Evolutionary conservation across 306 rosid species (phyloP).

Genomic region (Cucurbita pepo): DNA sequence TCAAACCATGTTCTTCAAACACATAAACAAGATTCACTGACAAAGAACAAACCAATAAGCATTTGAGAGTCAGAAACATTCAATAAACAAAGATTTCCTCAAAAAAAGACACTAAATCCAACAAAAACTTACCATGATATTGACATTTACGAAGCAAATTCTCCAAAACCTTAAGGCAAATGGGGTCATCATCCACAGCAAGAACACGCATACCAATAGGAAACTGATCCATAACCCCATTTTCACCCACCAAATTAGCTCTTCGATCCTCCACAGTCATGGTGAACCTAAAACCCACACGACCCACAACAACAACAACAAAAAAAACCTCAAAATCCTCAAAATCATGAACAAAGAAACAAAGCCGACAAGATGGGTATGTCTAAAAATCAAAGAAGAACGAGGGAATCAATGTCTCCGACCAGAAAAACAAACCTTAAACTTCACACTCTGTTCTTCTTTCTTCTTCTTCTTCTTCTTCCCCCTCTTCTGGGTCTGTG

Average conservation of each 20-base stretch:
- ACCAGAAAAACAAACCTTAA: not conserved
- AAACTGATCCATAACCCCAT: slow-evolving; percentile 25
- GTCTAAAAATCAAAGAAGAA: not conserved
- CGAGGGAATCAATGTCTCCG: not conserved
- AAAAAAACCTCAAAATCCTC: not conserved
- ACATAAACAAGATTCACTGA: not conserved
- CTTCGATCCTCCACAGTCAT: slow-evolving; percentile 44
- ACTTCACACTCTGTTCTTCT: not conserved
- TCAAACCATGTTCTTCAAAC: not conserved
- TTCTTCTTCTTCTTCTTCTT: not conserved
- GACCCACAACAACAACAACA: slow-evolving; percentile 12
- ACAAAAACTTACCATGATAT: slow-evolving; percentile 42
- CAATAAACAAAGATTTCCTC: too few relatives aligned
- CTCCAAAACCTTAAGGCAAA: slow-evolving; percentile 55
- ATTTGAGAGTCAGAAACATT: too few relatives aligned
- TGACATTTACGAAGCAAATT: slow-evolving; percentile 56
- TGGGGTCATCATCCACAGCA: slow-evolving; percentile 64
- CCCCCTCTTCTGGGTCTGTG: not conserved
- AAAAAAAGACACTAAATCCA: not conserved
- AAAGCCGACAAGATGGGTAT: not conserved
- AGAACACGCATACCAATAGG: slow-evolving; percentile 81
- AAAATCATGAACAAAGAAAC: not conserved
- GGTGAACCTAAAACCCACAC: slow-evolving; percentile 7
- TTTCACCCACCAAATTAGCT: slow-evolving; percentile 13
- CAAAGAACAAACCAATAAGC: too few relatives aligned